Evolutionary conservation across 768 basidiomycete species (phyloP).

Genomic region (Termitomyces titanicus): DNA sequence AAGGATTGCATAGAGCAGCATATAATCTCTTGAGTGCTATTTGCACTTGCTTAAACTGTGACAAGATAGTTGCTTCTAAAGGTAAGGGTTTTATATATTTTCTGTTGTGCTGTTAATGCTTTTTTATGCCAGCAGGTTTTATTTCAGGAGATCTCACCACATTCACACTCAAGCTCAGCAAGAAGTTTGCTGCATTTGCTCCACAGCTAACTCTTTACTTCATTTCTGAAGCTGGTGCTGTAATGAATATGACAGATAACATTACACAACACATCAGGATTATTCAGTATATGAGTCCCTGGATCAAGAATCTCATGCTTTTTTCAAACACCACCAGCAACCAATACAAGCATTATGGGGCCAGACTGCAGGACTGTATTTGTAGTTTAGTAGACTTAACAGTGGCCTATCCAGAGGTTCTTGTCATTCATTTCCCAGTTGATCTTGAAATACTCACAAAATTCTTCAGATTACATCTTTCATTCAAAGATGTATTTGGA

Average conservation of each 20-base stretch:
- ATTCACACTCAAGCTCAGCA: slow-evolving; percentile 66
- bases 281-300: slow-evolving; percentile 81
- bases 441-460: slow-evolving; percentile 3
- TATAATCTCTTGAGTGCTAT: slow-evolving; percentile 81
- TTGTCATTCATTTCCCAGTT: slow-evolving; percentile 5
- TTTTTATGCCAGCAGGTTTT: slow-evolving; percentile 50
- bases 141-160: slow-evolving; percentile 63
- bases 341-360: slow-evolving; percentile 67
- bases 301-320: slow-evolving; percentile 76
- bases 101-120: background rate
- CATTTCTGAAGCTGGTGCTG: slow-evolving; percentile 75
- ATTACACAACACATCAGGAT: slow-evolving; percentile 62
- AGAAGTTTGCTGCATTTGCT: slow-evolving; percentile 65
- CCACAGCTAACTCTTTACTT: slow-evolving; percentile 90
- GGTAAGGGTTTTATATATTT: slow-evolving; percentile 34
- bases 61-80: slow-evolving; percentile 68
- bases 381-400: slow-evolving; percentile 75
- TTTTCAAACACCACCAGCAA: slow-evolving; percentile 68
- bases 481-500: slow-evolving; percentile 76
- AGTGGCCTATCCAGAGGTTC: slow-evolving; percentile 66
- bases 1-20: slow-evolving; percentile 73
- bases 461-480: slow-evolving; percentile 52
- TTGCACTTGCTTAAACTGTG: slow-evolving; percentile 71
- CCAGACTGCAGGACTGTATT: slow-evolving; percentile 76
- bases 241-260: slow-evolving; percentile 50